Evolutionary conservation across 495 filamentous ascomycete genomes (phyloP).

Genomic region (Trichoderma virens): DNA sequence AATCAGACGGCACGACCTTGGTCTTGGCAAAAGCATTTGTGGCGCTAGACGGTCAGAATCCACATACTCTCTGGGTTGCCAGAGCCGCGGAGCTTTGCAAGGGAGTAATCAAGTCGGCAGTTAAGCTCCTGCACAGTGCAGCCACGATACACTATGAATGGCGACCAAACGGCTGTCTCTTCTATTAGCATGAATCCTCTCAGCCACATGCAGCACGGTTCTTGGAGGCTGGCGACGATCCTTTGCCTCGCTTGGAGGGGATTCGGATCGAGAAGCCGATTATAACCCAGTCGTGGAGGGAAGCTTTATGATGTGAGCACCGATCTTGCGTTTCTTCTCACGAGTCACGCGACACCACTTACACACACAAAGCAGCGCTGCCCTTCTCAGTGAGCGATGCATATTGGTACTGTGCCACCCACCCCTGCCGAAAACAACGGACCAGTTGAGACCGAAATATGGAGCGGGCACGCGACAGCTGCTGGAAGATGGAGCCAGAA

Average conservation of each 20-base stretch:
- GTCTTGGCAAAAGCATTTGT: too few species aligned
- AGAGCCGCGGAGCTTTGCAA: too few species aligned
- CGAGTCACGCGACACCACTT: slow-evolving; percentile 4
- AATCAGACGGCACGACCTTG: too few species aligned
- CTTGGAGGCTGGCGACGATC: background rate
- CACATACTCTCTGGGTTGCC: too few species aligned
- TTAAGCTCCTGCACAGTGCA: background rate
- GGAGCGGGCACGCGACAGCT: slow-evolving; percentile 3
- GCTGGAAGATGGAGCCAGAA: background rate
- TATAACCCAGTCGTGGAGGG: background rate
- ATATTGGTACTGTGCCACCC: background rate
- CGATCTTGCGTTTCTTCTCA: background rate
- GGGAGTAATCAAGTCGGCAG: too few species aligned
- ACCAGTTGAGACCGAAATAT: background rate
- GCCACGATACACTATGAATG: background rate
- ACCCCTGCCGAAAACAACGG: background rate
- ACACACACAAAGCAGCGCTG: background rate
- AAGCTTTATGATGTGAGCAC: slow-evolving; percentile 7
- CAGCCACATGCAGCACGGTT: background rate
- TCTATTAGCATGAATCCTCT: background rate
- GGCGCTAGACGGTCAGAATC: too few species aligned
- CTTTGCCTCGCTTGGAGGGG: background rate
- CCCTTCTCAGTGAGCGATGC: background rate
- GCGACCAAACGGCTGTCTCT: background rate
- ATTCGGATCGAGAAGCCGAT: background rate